phyloP scores from a whole-genome alignment of 768 basidiomycete species.

The Termitomyces sp. region DNA sequence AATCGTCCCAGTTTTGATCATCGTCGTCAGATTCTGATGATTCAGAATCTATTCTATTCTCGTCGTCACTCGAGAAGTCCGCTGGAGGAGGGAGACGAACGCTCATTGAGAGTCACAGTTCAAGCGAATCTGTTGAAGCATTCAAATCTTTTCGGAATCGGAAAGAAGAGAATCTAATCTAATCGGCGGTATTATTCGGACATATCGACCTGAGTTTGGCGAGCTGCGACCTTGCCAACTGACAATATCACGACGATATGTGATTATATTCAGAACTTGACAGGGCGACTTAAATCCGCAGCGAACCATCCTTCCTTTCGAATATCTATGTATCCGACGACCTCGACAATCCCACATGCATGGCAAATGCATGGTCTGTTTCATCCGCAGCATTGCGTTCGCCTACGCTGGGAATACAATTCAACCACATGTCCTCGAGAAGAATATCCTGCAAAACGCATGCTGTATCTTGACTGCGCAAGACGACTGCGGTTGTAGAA shows the following conservation, averaged over 20 bases:
- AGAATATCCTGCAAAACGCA: background rate
- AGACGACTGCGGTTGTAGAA: background rate
- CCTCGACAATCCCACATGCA: no score
- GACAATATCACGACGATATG: no score
- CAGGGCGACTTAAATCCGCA: background rate
- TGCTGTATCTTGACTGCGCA: background rate
- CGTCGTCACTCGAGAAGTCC: conserved; percentile 19
- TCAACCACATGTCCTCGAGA: background rate
- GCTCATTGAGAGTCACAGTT: conserved; percentile 28
- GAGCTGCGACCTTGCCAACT: no score
- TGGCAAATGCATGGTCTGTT: background rate
- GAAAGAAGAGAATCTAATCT: background rate
- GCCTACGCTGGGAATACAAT: background rate
- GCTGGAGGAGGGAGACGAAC: conserved; percentile 31
- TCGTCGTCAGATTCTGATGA: conserved; percentile 34
- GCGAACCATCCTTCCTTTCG: background rate
- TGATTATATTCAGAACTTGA: no score
- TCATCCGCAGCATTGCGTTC: background rate
- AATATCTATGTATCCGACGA: no score
- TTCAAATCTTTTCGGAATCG: background rate
- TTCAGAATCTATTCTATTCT: conserved; percentile 20
- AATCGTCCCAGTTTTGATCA: conserved; percentile 76
- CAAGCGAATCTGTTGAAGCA: background rate
- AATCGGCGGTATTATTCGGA: background rate
- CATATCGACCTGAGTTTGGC: no score